Evolutionary conservation across 73 alveolate species (phyloP).

Genomic region (Halteria grandinella): DNA sequence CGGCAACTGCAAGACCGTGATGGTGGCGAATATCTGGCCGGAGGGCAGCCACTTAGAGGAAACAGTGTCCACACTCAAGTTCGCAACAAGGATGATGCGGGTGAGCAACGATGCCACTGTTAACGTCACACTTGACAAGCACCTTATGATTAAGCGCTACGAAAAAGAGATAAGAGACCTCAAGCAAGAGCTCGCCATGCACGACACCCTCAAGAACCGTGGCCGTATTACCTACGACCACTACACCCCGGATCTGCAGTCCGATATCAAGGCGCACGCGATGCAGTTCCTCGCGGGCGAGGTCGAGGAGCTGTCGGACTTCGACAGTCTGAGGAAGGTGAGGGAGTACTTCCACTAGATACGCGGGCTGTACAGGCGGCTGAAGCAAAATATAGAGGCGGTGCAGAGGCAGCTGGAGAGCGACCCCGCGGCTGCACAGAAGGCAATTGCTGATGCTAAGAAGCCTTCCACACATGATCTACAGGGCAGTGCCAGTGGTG

Average conservation of each 20-base stretch:
- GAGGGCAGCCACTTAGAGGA: slow-evolving; percentile 95
- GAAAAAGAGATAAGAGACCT: slow-evolving; percentile 97
- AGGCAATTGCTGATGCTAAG: no score
- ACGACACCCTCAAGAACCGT: slow-evolving; percentile 97
- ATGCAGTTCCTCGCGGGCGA: slow-evolving; percentile 86
- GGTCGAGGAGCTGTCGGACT: slow-evolving; percentile 87
- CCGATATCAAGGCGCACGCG: slow-evolving; percentile 77
- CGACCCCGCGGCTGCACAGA: slow-evolving; percentile 46
- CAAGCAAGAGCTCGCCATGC: slow-evolving; percentile 99
- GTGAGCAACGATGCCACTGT: slow-evolving; percentile 96
- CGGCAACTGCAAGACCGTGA: slow-evolving; percentile 98
- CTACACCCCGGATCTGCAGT: slow-evolving; percentile 92
- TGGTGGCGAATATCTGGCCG: slow-evolving; percentile 99
- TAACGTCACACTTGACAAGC: slow-evolving; percentile 94
- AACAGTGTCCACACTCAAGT: slow-evolving; percentile 97
- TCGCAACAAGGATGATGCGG: slow-evolving; percentile 99
- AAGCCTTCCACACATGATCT: no score
- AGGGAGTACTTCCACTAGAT: slow-evolving; percentile 93
- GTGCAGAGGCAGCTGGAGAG: slow-evolving; percentile 35
- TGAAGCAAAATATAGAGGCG: slow-evolving; percentile 68
- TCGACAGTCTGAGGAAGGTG: slow-evolving; percentile 91
- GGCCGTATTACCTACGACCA: slow-evolving; percentile 98
- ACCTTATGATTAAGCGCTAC: slow-evolving; percentile 91
- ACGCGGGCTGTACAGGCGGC: slow-evolving; percentile 87
- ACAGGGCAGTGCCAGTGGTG: no score